Evolutionary conservation across 345 rosid species (phyloP).

Genomic region (Syzygium jambos): DNA sequence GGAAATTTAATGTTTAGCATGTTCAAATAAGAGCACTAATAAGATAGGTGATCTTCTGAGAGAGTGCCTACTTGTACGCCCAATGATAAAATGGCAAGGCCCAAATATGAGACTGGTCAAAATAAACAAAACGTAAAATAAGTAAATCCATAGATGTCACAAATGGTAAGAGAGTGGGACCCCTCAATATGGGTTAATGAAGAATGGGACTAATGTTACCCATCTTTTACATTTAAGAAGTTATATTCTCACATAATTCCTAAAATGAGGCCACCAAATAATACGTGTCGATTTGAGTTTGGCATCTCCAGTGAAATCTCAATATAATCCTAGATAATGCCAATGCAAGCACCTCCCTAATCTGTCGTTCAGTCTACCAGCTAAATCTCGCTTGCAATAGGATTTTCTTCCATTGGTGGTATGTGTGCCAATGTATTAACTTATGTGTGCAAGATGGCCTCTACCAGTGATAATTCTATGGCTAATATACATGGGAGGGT

Average conservation of each 20-base stretch:
- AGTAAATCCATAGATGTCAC: background rate
- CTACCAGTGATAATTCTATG: fast-evolving
- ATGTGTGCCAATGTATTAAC: background rate
- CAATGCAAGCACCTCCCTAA: background rate
- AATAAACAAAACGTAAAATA: background rate
- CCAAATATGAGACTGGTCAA: background rate
- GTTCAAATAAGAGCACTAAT: background rate
- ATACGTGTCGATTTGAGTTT: background rate
- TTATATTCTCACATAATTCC: background rate
- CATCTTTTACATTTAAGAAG: background rate
- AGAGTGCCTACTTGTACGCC: background rate
- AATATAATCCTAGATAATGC: background rate
- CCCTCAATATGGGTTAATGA: background rate
- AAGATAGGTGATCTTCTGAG: background rate
- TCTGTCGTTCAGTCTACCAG: background rate
- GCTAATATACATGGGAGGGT: background rate
- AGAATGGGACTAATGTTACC: background rate
- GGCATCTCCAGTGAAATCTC: background rate
- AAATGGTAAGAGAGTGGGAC: background rate
- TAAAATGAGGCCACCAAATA: background rate
- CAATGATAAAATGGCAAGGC: background rate
- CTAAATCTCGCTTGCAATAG: background rate
- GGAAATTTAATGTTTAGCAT: background rate
- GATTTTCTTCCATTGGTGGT: background rate
- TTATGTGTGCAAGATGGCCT: background rate